A percentile compares a stretch with the other conserved stretches of the same genome.
Evolutionary conservation across 1,284 basidiomycete genomes (phyloP).

Genomic region (Moesziomyces globuligerus): DNA sequence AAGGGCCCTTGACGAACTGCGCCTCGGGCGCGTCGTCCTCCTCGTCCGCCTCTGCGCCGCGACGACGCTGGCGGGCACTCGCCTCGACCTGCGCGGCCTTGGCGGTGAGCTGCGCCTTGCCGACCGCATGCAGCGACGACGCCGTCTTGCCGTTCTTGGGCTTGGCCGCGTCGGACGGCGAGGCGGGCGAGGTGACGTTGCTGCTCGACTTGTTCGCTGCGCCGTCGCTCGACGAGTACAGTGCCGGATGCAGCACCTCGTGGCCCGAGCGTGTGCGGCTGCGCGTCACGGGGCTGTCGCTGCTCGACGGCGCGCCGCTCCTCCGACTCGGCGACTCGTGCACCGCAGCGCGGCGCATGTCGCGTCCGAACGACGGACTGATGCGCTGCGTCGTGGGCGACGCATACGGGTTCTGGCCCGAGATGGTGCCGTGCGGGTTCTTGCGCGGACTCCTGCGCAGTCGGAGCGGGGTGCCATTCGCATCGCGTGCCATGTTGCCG

Average conservation of each 20-base stretch:
- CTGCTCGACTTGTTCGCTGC: constrained; percentile 36
- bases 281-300: constrained; percentile 50
- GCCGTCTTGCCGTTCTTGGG: constrained; percentile 11
- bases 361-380: constrained; percentile 25
- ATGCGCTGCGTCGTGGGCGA: constrained; percentile 17
- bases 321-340: constrained; percentile 15
- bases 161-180: constrained; percentile 28
- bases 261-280: constrained; percentile 41
- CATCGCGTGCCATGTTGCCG: constrained; percentile 15
- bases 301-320: constrained; percentile 16
- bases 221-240: constrained; percentile 48
- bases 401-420: constrained; percentile 61
- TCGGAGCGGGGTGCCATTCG: constrained; percentile 24
- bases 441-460: constrained; percentile 63
- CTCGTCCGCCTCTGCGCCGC: constrained; percentile 10
- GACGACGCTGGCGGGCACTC: constrained; percentile 6
- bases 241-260: constrained; percentile 39
- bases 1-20: constrained; percentile 39
- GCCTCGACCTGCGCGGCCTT: constrained; percentile 16
- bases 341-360: constrained; percentile 5
- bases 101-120: constrained; percentile 18
- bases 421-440: constrained; percentile 58
- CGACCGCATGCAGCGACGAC: constrained; percentile 10
- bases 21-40: constrained; percentile 28
- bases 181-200: constrained; percentile 51